Conservation (phyloP, 768 basidiomycete species). For the Tremella fuciformis region DNA sequence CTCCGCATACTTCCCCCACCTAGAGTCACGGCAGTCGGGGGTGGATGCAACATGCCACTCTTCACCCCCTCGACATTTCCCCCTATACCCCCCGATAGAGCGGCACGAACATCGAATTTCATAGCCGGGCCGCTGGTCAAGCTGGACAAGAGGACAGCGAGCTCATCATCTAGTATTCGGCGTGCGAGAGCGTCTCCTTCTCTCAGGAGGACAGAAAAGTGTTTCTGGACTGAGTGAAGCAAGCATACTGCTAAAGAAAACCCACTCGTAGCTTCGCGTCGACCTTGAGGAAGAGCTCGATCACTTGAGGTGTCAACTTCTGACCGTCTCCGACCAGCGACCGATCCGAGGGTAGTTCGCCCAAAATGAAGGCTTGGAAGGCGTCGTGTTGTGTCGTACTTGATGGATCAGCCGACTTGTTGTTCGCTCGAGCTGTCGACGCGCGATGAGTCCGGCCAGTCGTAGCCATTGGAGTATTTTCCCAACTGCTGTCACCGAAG, state of each 20-base stretch:
- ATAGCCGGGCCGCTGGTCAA: constrained; percentile 26
- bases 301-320: constrained; percentile 30
- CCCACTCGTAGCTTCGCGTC: constrained; percentile 40
- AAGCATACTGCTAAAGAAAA: not conserved
- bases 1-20: too few relatives aligned
- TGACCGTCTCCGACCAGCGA: constrained; percentile 43
- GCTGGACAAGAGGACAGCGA: constrained; percentile 21
- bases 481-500: not conserved
- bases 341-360: constrained; percentile 33
- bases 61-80: too few relatives aligned
- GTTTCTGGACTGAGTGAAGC: constrained; percentile 31
- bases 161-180: constrained; percentile 36
- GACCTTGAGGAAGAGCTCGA: constrained; percentile 37
- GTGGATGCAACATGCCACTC: too few relatives aligned
- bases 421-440: too few relatives aligned
- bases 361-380: constrained; percentile 31
- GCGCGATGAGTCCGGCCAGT: too few relatives aligned
- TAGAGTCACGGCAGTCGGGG: too few relatives aligned
- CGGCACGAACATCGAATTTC: constrained; percentile 30
- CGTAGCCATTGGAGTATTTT: not conserved
- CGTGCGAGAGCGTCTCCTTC: constrained; percentile 41
- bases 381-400: constrained; percentile 23
- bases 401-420: too few relatives aligned
- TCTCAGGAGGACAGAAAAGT: constrained; percentile 34
- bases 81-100: constrained; percentile 7